These are phyloP conservation scores for Pouteria campechiana DNA, from an alignment of 179 eudicot genomes.

Conservation along the genomic window DNA sequence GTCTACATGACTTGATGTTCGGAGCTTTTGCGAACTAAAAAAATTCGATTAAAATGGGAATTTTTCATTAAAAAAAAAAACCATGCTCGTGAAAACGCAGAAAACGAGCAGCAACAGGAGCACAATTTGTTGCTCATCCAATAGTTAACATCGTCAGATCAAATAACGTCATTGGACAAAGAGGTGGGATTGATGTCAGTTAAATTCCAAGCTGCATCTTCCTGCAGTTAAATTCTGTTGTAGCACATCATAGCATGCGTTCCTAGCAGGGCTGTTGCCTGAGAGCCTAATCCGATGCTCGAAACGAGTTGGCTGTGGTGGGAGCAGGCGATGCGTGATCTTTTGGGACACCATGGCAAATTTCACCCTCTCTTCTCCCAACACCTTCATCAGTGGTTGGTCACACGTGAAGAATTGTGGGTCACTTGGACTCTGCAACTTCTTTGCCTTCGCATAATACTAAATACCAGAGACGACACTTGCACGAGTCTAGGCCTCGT, in stretches of 20 bases:
- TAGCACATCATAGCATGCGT: conserved; percentile 73
- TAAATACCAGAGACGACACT: conserved; percentile 64
- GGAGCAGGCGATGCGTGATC: conserved; percentile 50
- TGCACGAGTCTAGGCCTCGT: conserved; percentile 75
- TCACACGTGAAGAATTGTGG: conserved; percentile 67
- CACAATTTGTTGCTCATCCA: too few relatives aligned
- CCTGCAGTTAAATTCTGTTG: too few relatives aligned
- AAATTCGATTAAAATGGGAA: too few relatives aligned
- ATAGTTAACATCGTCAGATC: too few relatives aligned
- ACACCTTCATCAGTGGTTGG: conserved; percentile 55
- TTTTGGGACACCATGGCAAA: conserved; percentile 55
- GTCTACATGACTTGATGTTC: too few relatives aligned
- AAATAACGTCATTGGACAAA: too few relatives aligned
- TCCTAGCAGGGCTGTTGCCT: conserved; percentile 61
- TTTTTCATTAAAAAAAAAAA: too few relatives aligned
- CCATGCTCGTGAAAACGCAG: too few relatives aligned
- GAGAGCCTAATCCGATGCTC: conserved; percentile 78
- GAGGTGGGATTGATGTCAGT: too few relatives aligned
- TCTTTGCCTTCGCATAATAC: conserved; percentile 73
- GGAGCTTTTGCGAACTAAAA: too few relatives aligned
- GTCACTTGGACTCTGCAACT: conserved; percentile 66
- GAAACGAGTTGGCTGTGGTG: conserved; percentile 73
- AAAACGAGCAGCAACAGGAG: too few relatives aligned
- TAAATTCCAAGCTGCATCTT: too few relatives aligned
- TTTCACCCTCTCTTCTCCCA: conserved; percentile 77